A percentile compares a stretch with the other conserved stretches of the same genome.
These are phyloP conservation scores for Coniferiporia sulphurascens DNA, from an alignment of 1,284 basidiomycete genomes.

Conservation along the genomic window DNA sequence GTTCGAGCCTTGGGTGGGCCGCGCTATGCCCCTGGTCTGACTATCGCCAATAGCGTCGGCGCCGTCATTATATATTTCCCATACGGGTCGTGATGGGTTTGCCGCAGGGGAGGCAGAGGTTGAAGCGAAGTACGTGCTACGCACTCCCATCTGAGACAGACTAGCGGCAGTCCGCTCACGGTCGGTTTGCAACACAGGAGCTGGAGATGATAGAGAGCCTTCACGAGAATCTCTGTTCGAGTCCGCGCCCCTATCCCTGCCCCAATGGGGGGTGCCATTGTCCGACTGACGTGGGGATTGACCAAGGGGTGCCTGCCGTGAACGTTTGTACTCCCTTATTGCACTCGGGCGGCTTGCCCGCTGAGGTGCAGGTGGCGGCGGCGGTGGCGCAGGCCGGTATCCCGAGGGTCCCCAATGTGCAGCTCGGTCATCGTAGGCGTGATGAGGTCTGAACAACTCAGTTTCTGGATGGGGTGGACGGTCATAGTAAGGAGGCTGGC, in stretches of 20 bases:
- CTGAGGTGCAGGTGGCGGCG: neutral
- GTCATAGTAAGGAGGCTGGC: slow-evolving; percentile 5
- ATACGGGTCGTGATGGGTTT: neutral
- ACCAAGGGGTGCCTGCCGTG: slow-evolving; percentile 5
- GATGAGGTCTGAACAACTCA: neutral
- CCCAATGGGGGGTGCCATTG: slow-evolving; percentile 1
- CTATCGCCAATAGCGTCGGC: neutral
- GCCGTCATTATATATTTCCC: slow-evolving; percentile 3
- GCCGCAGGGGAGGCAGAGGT: neutral
- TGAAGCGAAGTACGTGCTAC: neutral
- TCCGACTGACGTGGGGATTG: slow-evolving; percentile 11
- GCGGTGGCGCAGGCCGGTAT: slow-evolving; percentile 7
- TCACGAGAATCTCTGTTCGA: slow-evolving; percentile 10
- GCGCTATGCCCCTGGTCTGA: neutral
- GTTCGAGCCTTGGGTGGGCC: neutral
- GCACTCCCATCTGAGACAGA: slow-evolving; percentile 1
- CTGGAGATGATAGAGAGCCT: neutral
- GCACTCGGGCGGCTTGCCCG: slow-evolving; percentile 8
- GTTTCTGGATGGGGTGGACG: slow-evolving; percentile 1
- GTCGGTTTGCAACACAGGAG: neutral
- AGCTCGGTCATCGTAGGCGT: slow-evolving; percentile 2
- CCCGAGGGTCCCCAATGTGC: neutral
- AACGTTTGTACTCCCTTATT: slow-evolving; percentile 12
- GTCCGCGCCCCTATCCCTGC: slow-evolving; percentile 2
- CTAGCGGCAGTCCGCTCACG: neutral